Conservation (phyloP, 225 moss, liverwort and hornwort species). For the Straminergon stramineum region DNA sequence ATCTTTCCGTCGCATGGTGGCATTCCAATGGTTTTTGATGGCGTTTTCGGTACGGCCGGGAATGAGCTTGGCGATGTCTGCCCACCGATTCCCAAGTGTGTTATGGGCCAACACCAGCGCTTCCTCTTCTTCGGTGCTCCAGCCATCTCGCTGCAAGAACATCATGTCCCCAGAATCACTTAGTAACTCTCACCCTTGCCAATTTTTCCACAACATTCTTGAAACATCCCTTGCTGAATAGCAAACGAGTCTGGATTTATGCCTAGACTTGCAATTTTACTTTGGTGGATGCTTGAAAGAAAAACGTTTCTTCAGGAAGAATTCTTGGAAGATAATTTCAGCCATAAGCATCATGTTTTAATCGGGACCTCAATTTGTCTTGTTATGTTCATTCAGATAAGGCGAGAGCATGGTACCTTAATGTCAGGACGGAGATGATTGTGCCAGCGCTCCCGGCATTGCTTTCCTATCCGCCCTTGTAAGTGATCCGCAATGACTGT, state of each 20-base stretch:
- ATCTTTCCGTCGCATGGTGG: slow-evolving; percentile 93
- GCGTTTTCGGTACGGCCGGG: slow-evolving; percentile 87
- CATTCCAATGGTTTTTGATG: slow-evolving; percentile 97
- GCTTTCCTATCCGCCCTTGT: slow-evolving; percentile 81
- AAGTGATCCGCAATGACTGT: slow-evolving; percentile 76
- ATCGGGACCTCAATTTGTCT: not conserved
- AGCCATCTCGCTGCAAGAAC: slow-evolving; percentile 63
- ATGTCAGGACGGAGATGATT: slow-evolving; percentile 95
- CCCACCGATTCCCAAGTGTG: slow-evolving; percentile 87
- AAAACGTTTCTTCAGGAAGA: not conserved
- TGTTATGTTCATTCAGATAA: not conserved
- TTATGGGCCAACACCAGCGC: slow-evolving; percentile 75
- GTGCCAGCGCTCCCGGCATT: slow-evolving; percentile 96
- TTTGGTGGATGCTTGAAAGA: not conserved
- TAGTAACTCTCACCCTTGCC: not conserved
- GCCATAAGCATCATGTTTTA: not conserved
- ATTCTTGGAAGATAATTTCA: not conserved
- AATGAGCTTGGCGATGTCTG: slow-evolving; percentile 89
- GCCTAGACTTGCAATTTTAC: not conserved
- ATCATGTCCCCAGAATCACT: not conserved
- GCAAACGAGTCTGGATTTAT: not conserved
- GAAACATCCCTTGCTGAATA: not conserved
- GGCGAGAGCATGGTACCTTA: slow-evolving; percentile 24
- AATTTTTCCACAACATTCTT: not conserved
- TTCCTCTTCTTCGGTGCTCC: slow-evolving; percentile 87